Conservation (phyloP, 2,329 filamentous ascomycete genomes). For the Lithohypha guttulata region DNA sequence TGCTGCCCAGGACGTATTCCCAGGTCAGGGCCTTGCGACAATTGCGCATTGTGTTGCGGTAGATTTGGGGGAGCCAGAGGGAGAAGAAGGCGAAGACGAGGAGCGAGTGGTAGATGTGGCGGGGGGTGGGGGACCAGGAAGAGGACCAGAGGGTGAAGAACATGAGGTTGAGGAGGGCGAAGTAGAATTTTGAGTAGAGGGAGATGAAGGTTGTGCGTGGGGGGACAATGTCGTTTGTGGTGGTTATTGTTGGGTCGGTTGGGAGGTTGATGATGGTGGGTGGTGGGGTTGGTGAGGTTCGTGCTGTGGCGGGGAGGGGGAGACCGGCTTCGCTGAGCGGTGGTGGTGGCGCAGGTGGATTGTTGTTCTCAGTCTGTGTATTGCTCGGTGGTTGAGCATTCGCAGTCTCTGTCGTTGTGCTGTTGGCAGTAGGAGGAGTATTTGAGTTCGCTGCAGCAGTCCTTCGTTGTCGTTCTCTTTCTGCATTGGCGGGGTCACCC, state of each 20-base stretch:
- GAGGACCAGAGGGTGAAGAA: constrained; percentile 51
- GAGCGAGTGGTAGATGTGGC: constrained; percentile 47
- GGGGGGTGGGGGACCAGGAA: constrained; percentile 43
- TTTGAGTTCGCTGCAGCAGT: constrained; percentile 9
- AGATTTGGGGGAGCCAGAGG: constrained; percentile 85
- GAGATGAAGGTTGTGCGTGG: constrained; percentile 42
- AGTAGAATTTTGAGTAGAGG: constrained; percentile 52
- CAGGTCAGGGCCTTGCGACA: constrained; percentile 83
- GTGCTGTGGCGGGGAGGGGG: constrained; percentile 43
- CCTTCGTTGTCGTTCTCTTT: constrained; percentile 28
- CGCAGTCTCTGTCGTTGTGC: constrained; percentile 2
- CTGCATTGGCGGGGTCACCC: constrained; percentile 35
- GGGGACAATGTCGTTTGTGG: constrained; percentile 31
- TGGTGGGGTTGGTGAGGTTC: constrained; percentile 40
- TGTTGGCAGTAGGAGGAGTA: constrained; percentile 3
- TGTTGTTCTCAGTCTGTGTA: neutral
- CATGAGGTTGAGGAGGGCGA: constrained; percentile 46
- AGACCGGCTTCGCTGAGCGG: constrained; percentile 25
- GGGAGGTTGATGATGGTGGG: constrained; percentile 38
- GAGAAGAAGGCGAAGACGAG: constrained; percentile 70
- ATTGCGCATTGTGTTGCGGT: constrained; percentile 80
- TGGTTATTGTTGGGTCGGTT: constrained; percentile 23
- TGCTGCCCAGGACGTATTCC: constrained; percentile 82
- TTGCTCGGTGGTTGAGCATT: neutral
- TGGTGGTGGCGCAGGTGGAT: constrained; percentile 3